Evolutionary conservation across 169 alveolate genomes (phyloP), one percentile per base, ranked within the genome.

Genomic region (Condylostoma magnum): DNA sequence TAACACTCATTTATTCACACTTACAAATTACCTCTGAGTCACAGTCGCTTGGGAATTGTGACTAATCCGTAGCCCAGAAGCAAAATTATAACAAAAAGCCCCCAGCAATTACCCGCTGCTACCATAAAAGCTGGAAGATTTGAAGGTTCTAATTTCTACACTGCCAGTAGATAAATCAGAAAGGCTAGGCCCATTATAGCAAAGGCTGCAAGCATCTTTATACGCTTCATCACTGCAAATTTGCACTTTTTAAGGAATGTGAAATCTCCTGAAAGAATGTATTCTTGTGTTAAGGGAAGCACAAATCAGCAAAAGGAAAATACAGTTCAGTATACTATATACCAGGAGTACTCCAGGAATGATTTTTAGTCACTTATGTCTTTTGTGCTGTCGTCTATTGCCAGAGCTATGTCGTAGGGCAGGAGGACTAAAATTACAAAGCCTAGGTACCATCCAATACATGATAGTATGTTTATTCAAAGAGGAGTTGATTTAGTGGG

Each of bases 31-130:
- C 77, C 58, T 52, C 53, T 51, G 15, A 38, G 28, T 56, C 77
- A 74, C 30, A 53, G 73, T 48, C 54, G 73, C 41, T 67, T 79
- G 22, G 90, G 90, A n/a, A 83, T 76, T 6, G 83, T 83, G 4
- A 83, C 86, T 2, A 83, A 48, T 12, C 90, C 90, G 53, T 83
- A 69, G 3, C 90, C 90, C 72, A 83, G 27, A 34, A 83, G 36
- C 20, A 83, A 18, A 38, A 80, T 76, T 25, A 83, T 76, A 51
- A 83, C 44, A 27, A 74, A 25, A 8, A 69, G 33, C 33, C 86
- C 85, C 78, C 85, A 72, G 1, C 37, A 33, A 41, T 72, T 72
- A 6, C 72, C 28, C 50, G 47, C 27, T 2, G 80, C 80, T 31
- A 50, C 47, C 10, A 72, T 15, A 41, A 72, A 63, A 20, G 79